These are phyloP conservation scores for Mucor circinelloides DNA, from an alignment of 371 early-diverging fungal genomes.

Conservation along the genomic window DNA sequence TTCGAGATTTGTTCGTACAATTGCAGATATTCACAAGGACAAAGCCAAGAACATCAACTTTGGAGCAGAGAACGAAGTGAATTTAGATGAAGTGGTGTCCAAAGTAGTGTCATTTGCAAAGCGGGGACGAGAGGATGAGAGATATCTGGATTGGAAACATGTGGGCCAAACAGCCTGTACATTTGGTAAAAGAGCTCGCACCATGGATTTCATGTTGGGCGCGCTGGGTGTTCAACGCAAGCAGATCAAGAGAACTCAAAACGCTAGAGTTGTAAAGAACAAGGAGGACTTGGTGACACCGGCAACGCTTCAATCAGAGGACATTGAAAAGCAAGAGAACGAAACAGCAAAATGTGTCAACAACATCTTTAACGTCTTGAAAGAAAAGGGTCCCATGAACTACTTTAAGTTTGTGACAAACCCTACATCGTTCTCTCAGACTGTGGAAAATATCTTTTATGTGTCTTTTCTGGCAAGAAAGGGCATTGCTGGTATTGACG, in stretches of 20 bases:
- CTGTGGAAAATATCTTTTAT: conserved; percentile 95
- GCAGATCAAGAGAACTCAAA: conserved; percentile 38
- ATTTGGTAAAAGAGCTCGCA: conserved; percentile 58
- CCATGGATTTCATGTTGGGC: conserved; percentile 79
- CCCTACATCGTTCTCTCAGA: conserved; percentile 89
- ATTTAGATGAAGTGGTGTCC: conserved; percentile 71
- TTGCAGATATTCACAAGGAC: conserved; percentile 77
- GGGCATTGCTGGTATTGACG: conserved; percentile 77
- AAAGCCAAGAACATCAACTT: conserved; percentile 77
- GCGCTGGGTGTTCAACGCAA: conserved; percentile 69
- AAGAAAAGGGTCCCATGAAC: conserved; percentile 65
- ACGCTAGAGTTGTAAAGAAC: conserved; percentile 39
- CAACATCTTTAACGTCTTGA: conserved; percentile 62
- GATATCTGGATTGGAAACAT: conserved; percentile 60
- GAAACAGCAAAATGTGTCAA: conserved; percentile 86
- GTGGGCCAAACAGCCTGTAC: conserved; percentile 62
- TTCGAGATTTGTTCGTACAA: conserved; percentile 70
- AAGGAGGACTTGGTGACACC: conserved; percentile 47
- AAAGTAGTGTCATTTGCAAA: conserved; percentile 59
- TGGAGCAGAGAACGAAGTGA: conserved; percentile 67
- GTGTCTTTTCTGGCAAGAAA: conserved; percentile 89
- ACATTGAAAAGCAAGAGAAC: conserved; percentile 82
- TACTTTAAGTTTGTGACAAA: conserved; percentile 89
- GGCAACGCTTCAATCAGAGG: conserved; percentile 63
- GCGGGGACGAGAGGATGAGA: conserved; percentile 28